Percentiles rank a stretch among this genome's conserved stretches.
These are phyloP conservation scores for Phellopilus nigrolimitatus DNA, from an alignment of 1,284 basidiomycete species.

Conservation along the genomic window DNA sequence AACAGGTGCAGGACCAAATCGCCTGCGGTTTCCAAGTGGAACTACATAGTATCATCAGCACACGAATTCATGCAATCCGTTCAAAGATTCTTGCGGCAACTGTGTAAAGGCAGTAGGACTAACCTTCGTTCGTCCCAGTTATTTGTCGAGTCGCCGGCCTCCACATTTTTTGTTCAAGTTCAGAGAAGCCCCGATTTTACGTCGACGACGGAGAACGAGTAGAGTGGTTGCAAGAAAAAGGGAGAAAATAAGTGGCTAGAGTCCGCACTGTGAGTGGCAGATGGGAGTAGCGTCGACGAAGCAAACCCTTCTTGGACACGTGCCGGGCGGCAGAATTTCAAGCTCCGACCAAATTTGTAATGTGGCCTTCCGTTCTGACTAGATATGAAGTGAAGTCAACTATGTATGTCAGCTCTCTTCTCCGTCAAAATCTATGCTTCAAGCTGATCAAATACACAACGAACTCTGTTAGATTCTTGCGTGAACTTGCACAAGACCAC, in stretches of 20 bases:
- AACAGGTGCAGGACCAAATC: conserved; percentile 79
- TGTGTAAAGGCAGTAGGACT: conserved; percentile 22
- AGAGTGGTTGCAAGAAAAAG: conserved; percentile 4
- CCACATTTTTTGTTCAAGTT: conserved; percentile 58
- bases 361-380: too few species aligned
- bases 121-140: conserved; percentile 80
- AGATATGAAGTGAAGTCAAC: too few species aligned
- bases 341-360: conserved; percentile 8
- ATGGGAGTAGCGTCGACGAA: conserved; percentile 2
- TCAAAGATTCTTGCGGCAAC: background rate
- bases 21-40: conserved; percentile 79
- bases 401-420: too few species aligned
- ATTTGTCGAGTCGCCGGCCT: conserved; percentile 81
- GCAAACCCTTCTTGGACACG: background rate
- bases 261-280: conserved; percentile 12
- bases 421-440: too few species aligned
- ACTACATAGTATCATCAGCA: conserved; percentile 35
- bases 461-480: too few species aligned
- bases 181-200: background rate
- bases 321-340: conserved; percentile 1
- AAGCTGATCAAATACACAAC: too few species aligned
- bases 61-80: conserved; percentile 10
- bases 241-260: background rate
- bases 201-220: background rate
- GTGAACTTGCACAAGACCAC: too few species aligned